Conservation (phyloP, 176 grass and related monocot species). For the Triticum aestivum region DNA sequence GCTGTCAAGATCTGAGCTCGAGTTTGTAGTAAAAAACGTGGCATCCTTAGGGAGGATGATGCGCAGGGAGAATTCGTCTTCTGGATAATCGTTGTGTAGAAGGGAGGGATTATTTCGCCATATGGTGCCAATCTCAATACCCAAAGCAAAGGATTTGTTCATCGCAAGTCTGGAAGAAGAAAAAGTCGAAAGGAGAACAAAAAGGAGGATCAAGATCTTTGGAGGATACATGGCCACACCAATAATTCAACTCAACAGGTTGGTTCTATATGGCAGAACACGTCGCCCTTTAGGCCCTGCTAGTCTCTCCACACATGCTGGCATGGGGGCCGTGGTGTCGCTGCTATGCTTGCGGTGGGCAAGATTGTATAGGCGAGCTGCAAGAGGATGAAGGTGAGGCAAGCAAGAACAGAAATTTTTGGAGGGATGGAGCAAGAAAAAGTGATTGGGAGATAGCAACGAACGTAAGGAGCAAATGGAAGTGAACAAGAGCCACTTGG, state of each 20-base stretch:
- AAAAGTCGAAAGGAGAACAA: not conserved
- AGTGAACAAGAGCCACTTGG: not conserved
- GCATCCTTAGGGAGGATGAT: not conserved
- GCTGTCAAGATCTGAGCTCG: too few species aligned
- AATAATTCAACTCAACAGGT: not conserved
- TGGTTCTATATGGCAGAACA: not conserved
- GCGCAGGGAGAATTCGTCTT: not conserved
- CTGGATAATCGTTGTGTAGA: not conserved
- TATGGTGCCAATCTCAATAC: not conserved
- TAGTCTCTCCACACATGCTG: not conserved
- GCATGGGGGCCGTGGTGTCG: not conserved
- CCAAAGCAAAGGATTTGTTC: not conserved
- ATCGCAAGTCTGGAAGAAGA: not conserved
- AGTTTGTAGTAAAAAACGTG: too few species aligned
- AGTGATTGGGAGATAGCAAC: not conserved
- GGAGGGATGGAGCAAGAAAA: not conserved
- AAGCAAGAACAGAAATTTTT: not conserved
- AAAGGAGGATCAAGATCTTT: conserved; percentile 9
- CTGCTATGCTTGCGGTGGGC: not conserved
- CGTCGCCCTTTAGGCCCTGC: not conserved
- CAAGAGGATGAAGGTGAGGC: not conserved
- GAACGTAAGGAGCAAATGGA: not conserved
- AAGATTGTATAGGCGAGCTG: not conserved
- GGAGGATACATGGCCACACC: not conserved
- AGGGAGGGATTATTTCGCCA: conserved; percentile 26